Conservation (phyloP, 1,284 basidiomycete species). For the Sanguinoderma infundibulare region DNA sequence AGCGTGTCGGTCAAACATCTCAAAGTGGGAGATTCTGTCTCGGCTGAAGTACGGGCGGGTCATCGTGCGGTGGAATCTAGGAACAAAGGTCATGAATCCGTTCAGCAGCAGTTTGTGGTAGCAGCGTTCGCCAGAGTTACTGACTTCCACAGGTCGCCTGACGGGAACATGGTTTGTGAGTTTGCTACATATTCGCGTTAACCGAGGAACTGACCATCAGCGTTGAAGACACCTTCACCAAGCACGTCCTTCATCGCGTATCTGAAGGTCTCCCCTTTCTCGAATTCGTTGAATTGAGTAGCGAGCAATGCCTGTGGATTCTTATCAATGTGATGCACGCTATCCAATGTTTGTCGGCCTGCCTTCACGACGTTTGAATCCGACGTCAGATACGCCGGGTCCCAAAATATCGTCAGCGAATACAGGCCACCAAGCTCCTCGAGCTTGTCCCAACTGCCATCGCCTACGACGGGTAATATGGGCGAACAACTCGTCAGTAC, state of each 20-base stretch:
- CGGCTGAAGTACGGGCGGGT: slow-evolving; percentile 28
- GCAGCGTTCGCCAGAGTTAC: background rate
- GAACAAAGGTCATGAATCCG: background rate
- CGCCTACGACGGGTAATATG: slow-evolving; percentile 17
- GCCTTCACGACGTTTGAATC: slow-evolving; percentile 32
- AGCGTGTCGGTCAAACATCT: slow-evolving; percentile 19
- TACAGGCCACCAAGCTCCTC: slow-evolving; percentile 22
- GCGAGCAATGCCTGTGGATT: slow-evolving; percentile 25
- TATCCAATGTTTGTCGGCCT: background rate
- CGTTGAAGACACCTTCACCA: slow-evolving; percentile 26
- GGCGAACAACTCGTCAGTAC: background rate
- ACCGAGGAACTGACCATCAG: slow-evolving; percentile 22
- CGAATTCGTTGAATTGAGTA: slow-evolving; percentile 27
- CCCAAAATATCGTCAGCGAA: slow-evolving; percentile 25
- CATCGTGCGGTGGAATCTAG: slow-evolving; percentile 37
- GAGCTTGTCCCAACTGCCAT: slow-evolving; percentile 23
- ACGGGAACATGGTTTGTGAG: background rate
- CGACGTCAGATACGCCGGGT: slow-evolving; percentile 20
- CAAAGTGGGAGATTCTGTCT: slow-evolving; percentile 21
- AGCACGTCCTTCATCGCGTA: slow-evolving; percentile 21
- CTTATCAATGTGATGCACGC: background rate
- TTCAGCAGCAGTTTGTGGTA: background rate
- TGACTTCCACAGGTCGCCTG: slow-evolving; percentile 33
- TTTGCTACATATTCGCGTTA: background rate
- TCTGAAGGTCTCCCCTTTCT: slow-evolving; percentile 20